Evolutionary conservation across 1,284 basidiomycete genomes (phyloP), one percentile per base, ranked within the genome.

Genomic region (Earliella scabrosa): DNA sequence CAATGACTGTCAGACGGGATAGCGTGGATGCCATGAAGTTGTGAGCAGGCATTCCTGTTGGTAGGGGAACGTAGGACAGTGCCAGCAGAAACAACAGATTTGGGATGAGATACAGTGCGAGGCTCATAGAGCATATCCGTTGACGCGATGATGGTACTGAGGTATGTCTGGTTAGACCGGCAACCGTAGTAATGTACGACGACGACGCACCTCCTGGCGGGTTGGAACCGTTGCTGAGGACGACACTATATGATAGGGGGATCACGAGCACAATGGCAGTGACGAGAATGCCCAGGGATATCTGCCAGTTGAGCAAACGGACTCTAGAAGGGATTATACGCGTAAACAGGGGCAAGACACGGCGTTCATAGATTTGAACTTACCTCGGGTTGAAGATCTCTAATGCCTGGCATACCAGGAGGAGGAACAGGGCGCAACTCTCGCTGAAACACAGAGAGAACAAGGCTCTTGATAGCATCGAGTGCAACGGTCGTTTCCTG

Each of bases 391-490:
- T 73, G 38, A 89, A 74, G 1, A 84, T 50, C 45, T 78, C 74
- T 41, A 83, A 46, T 3, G 80, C 87, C 70, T 92, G 90, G 27
- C 80, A 77, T 72, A 91, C 81, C 9, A 92, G 72, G 54, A 92
- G 73, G 14, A 82, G 60, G 64, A 91, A 90, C 54, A 92, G 72
- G 58, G 81, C 79, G 58, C 82, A 86, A 51, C 83, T 82, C 68
- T 90, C 89, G 3, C 85, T 80, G 66, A 91, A 88, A 62, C 83
- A 87, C 27, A 82, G 68, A 0, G 87, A 80, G 63, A 91, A 91
- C 4, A 83, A 68, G 1, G 73, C 73, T 43, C 83, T 75, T 1
- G 88, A 77, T 2, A 88, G 68, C 2, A 69, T 68, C 0, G 85
- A 82, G 60, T 88, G 85, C 45, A 82, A 71, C 16, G 76, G 71